phyloP scores from a whole-genome alignment of 257 asterid species.

The Nicotiana obtusifolia region DNA sequence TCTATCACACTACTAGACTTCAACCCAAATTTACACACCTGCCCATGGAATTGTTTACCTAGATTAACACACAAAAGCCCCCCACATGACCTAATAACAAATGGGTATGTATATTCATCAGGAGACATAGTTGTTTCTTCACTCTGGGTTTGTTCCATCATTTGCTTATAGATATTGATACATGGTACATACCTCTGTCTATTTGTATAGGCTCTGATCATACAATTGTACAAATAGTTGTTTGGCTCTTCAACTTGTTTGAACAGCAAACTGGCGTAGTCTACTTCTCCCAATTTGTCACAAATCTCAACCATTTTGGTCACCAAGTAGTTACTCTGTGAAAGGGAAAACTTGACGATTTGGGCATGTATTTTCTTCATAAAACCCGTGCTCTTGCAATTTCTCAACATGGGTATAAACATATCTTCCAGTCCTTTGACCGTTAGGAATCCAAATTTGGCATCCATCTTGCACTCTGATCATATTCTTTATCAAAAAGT shows the following conservation, averaged over 20 bases:
- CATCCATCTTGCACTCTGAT: conserved; percentile 22
- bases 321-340: conserved; percentile 69
- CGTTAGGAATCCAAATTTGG: conserved; percentile 30
- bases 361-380: conserved; percentile 70
- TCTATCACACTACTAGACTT: conserved; percentile 20
- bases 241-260: conserved; percentile 46
- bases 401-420: conserved; percentile 18
- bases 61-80: conserved; percentile 32
- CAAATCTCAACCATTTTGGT: conserved; percentile 74
- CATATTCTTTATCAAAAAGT: not conserved
- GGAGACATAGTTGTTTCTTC: conserved; percentile 27
- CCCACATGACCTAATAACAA: conserved; percentile 62
- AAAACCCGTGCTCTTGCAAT: conserved; percentile 27
- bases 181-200: conserved; percentile 26
- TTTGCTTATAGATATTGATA: conserved; percentile 33
- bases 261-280: conserved; percentile 53
- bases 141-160: conserved; percentile 23
- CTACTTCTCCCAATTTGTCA: conserved; percentile 43
- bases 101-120: conserved; percentile 64
- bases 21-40: conserved; percentile 45
- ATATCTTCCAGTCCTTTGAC: conserved; percentile 52
- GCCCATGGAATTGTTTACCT: conserved; percentile 57
- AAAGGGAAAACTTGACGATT: conserved; percentile 46
- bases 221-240: conserved; percentile 50
- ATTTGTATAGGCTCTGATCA: conserved; percentile 51